phyloP scores from a whole-genome alignment of 1,284 basidiomycete genomes.

The Wolfiporia cocos region DNA sequence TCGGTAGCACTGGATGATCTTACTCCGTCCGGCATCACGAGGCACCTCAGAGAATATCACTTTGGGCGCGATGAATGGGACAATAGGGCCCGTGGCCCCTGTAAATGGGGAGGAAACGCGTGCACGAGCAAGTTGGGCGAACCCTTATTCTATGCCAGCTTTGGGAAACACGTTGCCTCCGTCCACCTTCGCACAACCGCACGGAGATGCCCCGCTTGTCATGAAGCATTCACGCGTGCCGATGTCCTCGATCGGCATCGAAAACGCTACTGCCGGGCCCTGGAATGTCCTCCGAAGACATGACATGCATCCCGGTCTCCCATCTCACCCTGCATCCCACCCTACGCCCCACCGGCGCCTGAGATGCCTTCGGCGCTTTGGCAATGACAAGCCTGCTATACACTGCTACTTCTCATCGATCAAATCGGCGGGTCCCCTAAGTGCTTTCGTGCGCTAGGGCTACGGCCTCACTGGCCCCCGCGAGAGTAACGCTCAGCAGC shows the following conservation, averaged over 20 bases:
- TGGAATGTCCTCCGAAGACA: background rate
- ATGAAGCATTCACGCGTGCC: background rate
- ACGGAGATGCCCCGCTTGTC: background rate
- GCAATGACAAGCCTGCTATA: too few species aligned
- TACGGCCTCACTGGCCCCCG: too few species aligned
- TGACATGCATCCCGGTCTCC: too few species aligned
- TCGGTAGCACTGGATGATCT: background rate
- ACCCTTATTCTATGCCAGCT: background rate
- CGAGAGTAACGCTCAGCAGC: too few species aligned
- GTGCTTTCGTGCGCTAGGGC: too few species aligned
- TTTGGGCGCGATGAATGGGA: background rate
- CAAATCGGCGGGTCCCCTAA: too few species aligned
- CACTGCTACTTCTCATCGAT: too few species aligned
- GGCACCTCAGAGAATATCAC: constrained; percentile 2
- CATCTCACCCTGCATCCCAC: too few species aligned
- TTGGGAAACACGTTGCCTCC: constrained; percentile 5
- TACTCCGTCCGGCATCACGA: constrained; percentile 1
- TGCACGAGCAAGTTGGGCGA: background rate
- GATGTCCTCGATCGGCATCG: constrained; percentile 5
- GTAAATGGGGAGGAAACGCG: constrained; percentile 1
- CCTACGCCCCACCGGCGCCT: too few species aligned
- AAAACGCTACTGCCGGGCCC: constrained; percentile 3
- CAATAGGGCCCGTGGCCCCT: background rate
- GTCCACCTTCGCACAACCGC: constrained; percentile 4
- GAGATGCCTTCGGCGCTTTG: too few species aligned